Evolutionary conservation across 768 basidiomycete genomes (phyloP), one percentile per base, ranked within the genome.

Genomic region (Mycena sanguinolenta): DNA sequence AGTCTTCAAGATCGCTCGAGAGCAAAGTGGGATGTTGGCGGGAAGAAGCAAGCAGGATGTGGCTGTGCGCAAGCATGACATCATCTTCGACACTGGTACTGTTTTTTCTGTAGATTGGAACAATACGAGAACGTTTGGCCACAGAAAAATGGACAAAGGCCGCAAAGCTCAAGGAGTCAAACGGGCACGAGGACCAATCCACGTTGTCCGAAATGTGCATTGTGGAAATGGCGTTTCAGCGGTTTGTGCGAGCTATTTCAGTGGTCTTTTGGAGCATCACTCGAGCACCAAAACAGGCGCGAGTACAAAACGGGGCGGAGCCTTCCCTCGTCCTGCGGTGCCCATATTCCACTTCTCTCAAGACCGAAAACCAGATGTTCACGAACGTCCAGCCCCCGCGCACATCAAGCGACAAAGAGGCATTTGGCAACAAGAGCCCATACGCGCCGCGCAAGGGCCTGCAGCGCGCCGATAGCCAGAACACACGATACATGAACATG

Each of bases 401-500:
- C 6, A 10, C 32, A 10, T 50, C 68, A 12, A 32, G 23, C 17
- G 58, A 62, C 16, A 44, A 4, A 34, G 32, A 34, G 32, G 32
- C 32, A 34, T 25, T 62, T 14, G 64, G 68, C 57, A 36, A 59
- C 21, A 46, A 21, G 27, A 42, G 23, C 27, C 39, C 27, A 39
- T 34, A 52, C 28, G 46, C 46, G 50, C 38, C 27, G 21, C 52
- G 55, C 0, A 27, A 17, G 59, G 34, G 49, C 50, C 58, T 72
- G 21, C 63, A 63, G 36, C 71, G 63, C 64, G 70, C 65, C 10
- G 65, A 63, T 52, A 76, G 76, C 57, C 82, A 82, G 71, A 82
- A 86, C 67, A 88, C 89, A 3, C 84, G 83, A 36, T 91, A 91
- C 72, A 83, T 90, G 71, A 86, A 85, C 61, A 91, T 91, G 89